Evolutionary conservation across 345 rosid genomes (phyloP), one percentile per base, ranked within the genome.

Genomic region (Viola odorata): DNA sequence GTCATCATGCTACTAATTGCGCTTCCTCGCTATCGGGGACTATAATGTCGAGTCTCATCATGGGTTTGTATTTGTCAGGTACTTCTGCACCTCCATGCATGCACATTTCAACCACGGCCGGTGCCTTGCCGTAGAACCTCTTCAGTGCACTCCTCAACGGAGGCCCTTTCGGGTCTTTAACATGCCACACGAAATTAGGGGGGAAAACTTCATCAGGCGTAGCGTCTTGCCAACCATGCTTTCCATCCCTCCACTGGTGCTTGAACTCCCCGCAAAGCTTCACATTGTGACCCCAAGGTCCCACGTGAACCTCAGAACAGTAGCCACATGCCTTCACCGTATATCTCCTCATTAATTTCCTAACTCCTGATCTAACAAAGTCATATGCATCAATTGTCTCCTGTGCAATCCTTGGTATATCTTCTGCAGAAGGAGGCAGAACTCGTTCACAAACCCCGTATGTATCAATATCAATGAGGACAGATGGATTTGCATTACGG

Each of bases 201-300:
- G 96, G 96, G 62, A 89, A 68, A 38, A 91, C 75, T 74, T 91
- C 98, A 1, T 82, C 91, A 23, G 80, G 66, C 4, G 74, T 77
- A 12, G 98, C 96, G 62, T 89, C 88, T 76, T 91, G 95, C 96
- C 98, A 23, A 23, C 32, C 98, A 9, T 91, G 98, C 70, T 88
- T 88, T 64, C 98, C 96, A n/a, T 88, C 98, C 72, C 96, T 83
- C 96, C 98, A 85, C n/a, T 91, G 96, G 65, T 91, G 98, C 75
- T 91, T 91, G 72, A 76, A 81, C 66, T 78, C 96, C 45, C 98
- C 98, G 37, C 96, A 91, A 17, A 91, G 87, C 80, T 91, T 88
- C 4, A 75, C 98, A 72, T 79, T 81, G 75, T 91, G 98, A 61
- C 96, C 98, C 86, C 92, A 88, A 17, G 96, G 96, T 68, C 98